Evolutionary conservation across 257 asterid species (phyloP), one percentile per base, ranked within the genome.

Genomic region (Cinchona pubescens): DNA sequence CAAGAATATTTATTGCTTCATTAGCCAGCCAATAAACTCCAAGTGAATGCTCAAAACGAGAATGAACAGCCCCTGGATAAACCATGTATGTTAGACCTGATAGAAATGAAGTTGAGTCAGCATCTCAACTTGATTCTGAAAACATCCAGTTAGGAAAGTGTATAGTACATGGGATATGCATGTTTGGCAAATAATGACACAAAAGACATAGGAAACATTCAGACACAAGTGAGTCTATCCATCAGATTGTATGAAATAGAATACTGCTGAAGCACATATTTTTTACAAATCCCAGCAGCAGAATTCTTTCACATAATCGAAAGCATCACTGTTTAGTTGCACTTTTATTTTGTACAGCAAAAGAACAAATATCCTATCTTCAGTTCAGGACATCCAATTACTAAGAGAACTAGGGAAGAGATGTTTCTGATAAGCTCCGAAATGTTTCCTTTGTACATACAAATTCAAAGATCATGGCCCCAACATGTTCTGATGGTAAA

Each of bases 1-100:
- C 86, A 80, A 93, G 78, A 81, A 82, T 87, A 77, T 79, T 73
- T 66, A 91, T 86, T 75, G 98, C 91, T 77, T 91, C 97, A 82
- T 90, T 76, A 53, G 96, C 96, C 84, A 91, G 90, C 94, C 96
- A 88, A 83, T 86, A 93, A 69, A 90, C 98, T 72, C 98, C 98
- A 72, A 93, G 86, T 12, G 97, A 93, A 80, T 93, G 98, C 90
- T 93, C 98, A 79, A 93, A 91, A 70, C 98, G 91, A 61, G 98
- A 90, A 78, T 93, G 98, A 67, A 93, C 96, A 16, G 97, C 98
- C 78, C 98, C 98, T 51, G 98, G 98, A 84, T 88, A 93, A 34
- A 93, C 98, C 90, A 91, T 73, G 79, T 82, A 84, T 58, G 94
- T 78, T 35, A 89, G 76, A 65, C 98, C 98, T 93, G 81, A 79